Conservation (phyloP, 2,329 filamentous ascomycete species). For the Cercospora sp. region DNA sequence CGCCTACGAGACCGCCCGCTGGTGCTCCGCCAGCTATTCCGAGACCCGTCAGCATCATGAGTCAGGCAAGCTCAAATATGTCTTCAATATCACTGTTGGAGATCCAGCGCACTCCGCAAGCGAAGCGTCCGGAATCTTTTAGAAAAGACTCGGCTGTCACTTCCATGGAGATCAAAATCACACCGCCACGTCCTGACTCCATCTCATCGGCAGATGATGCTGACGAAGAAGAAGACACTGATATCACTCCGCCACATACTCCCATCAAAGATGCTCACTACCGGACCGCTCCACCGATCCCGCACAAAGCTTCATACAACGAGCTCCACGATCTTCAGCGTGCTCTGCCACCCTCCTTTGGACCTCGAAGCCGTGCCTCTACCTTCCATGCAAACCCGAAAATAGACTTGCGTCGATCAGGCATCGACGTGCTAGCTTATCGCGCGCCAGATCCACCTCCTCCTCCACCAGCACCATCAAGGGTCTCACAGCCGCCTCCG, state of each 20-base stretch:
- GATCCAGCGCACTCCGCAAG: neutral
- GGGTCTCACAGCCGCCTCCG: neutral
- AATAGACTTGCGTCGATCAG: neutral
- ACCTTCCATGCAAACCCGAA: neutral
- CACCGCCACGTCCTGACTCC: neutral
- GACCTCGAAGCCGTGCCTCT: neutral
- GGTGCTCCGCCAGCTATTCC: neutral
- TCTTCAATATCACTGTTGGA: neutral
- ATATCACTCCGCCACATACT: neutral
- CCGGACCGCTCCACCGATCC: neutral
- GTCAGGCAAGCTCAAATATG: neutral
- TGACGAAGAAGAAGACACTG: neutral
- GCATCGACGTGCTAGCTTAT: neutral
- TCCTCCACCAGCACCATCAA: neutral
- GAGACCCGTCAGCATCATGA: neutral
- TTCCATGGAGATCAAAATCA: neutral
- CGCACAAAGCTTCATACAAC: neutral
- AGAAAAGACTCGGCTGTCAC: constrained; percentile 8
- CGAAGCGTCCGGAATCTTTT: neutral
- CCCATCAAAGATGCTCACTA: neutral
- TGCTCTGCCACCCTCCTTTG: neutral
- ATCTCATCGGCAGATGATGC: neutral
- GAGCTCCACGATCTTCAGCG: neutral
- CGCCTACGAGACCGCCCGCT: neutral
- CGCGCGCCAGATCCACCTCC: neutral